Evolutionary conservation across 148 eudicot species (phyloP).

Genomic region (Agrostemma githago): DNA sequence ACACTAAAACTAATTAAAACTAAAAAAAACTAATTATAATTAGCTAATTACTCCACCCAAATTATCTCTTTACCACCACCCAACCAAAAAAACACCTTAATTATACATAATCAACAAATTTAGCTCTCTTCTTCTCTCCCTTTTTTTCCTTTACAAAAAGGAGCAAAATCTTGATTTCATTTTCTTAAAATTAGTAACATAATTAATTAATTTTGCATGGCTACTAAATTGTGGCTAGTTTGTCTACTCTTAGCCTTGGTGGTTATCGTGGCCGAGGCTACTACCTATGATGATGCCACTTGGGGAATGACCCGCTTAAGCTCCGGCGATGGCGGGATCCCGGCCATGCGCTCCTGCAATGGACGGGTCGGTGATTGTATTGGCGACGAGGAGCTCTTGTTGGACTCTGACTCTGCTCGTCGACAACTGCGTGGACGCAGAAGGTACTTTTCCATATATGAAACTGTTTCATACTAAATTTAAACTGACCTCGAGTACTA

Average conservation of each 20-base stretch:
- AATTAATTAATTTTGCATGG: slow-evolving; percentile 13
- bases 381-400: slow-evolving; percentile 25
- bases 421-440: slow-evolving; percentile 22
- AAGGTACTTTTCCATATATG: not conserved
- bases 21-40: not conserved
- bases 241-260: slow-evolving; percentile 22
- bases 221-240: slow-evolving; percentile 24
- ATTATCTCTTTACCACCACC: slow-evolving; percentile 13
- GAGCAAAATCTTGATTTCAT: not conserved
- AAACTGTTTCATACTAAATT: too few relatives aligned
- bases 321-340: slow-evolving; percentile 18
- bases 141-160: slow-evolving; percentile 17
- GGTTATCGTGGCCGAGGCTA: slow-evolving; percentile 20
- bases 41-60: slow-evolving; percentile 9
- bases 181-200: not conserved
- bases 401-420: slow-evolving; percentile 25
- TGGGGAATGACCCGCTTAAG: slow-evolving; percentile 23
- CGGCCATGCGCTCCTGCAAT: slow-evolving; percentile 25
- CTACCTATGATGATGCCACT: slow-evolving; percentile 8
- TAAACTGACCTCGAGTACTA: too few relatives aligned
- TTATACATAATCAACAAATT: not conserved
- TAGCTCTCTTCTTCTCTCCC: not conserved
- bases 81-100: not conserved
- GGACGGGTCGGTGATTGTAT: slow-evolving; percentile 31
- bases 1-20: not conserved